Evolutionary conservation across 208 protist genomes (phyloP), one percentile per base, ranked within the genome.

Genomic region (Leptomonas seymouri): DNA sequence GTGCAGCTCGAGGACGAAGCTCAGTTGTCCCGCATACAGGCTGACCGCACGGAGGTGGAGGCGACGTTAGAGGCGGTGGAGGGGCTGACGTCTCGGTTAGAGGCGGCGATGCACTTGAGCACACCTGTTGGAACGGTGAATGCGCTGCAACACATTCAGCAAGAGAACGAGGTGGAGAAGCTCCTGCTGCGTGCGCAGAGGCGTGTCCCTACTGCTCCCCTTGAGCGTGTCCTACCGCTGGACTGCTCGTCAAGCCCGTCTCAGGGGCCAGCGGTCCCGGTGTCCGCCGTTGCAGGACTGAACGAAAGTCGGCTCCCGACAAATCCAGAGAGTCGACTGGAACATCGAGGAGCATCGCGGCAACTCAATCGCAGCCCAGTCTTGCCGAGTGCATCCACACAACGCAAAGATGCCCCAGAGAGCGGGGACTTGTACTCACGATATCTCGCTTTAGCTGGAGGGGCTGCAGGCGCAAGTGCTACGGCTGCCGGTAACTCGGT

Each of bases 61-160:
- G 67, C 71, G 1, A 75, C 71, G 39, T 65, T 74, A 14, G 64
- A 61, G 50, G 74, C 69, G 4, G 89, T 80, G 63, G 50, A 51
- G 11, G 49, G 25, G 39, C 65, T 91, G 30, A 36, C 65, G 4
- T 59, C 71, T 39, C 55, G 64, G n/a, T 59, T 93, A 25, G 61
- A 56, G n/a, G 56, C 48, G 15, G 75, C 67, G 16, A 36, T 80
- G 60, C 76, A 79, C 46, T 42, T 68, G 5, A 59, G 49, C 28
- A 71, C 62, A 25, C 77, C 78, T 8, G 42, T 80, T 2, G 66
- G 71, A 21, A 62, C 86, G 23, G 64, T 93, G 20, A 59, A 70
- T 21, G 77, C 85, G 45, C 71, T 91, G 70, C 82, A 86, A 71
- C 81, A 72, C 56, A 49, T 88, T 23, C 78, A 84, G 59, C 78